Evolutionary conservation across 805 yeast species (phyloP), one percentile per base, ranked within the genome.

Genomic region (Metschnikowia colocasiae): DNA sequence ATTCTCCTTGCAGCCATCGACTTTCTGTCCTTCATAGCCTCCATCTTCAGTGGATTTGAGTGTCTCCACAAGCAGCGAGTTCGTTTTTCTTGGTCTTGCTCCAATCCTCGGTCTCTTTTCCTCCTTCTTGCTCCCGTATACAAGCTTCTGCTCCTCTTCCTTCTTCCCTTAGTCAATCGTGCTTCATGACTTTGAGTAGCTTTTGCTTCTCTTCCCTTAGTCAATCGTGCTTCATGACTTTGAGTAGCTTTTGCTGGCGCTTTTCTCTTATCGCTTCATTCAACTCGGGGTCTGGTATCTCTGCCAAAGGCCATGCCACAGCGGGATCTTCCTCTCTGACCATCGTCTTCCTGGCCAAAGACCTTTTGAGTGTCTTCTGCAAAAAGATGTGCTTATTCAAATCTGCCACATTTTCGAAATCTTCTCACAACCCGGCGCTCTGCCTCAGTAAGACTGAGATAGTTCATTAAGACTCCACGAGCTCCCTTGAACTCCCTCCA

Each of bases 1-100:
- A n/a, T n/a, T n/a, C n/a, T n/a, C n/a, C n/a, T n/a, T 1, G 96
- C 89, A 23, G 96, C 96, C 50, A 80, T 80, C 3, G 97, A 90
- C 63, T 90, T 90, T 55, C 98, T 76, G 67, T 91, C 95, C 55
- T 81, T 82, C 64, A 92, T 75, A 43, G 91, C 95, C 51, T 80
- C 86, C 56, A 82, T 77, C 59, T 87, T 82, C 38, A 78, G 72
- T 76, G 30, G 87, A 94, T 57, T 81, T 83, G 51, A 83, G 75
- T 42, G 69, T 73, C 29, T 78, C 73, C n/a, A 87, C 74, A n/a
- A 87, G 65, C 69, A 19, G 78, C 78, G 42, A 92, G 73, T 60
- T 79, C 78, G 10, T 65, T 67, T 50, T 96, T 73, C 58, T 90
- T 84, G 32, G 77, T 80, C 19, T 76, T 75, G 33, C 90, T 77